A percentile compares a stretch with the other conserved stretches of the same genome.
Evolutionary conservation across 2,329 filamentous ascomycete genomes (phyloP).

Genomic region (Trichophyton simii): DNA sequence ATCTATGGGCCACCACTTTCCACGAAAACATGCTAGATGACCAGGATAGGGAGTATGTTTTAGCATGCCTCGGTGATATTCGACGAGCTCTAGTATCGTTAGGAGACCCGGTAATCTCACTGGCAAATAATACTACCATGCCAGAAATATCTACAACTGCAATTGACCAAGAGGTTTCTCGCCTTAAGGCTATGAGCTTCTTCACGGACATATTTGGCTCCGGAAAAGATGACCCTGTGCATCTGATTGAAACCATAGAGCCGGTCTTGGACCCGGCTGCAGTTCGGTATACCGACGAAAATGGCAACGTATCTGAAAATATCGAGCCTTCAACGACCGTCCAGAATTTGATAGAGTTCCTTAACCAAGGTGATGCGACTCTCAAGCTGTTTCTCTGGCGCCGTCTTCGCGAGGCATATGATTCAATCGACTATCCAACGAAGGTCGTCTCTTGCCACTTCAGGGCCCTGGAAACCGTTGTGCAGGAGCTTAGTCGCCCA

Average conservation of each 20-base stretch:
- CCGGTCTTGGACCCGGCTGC: slow-evolving; percentile 65
- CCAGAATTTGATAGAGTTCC: slow-evolving; percentile 71
- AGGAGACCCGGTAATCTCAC: slow-evolving; percentile 40
- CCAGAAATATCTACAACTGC: slow-evolving; percentile 71
- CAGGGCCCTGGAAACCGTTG: slow-evolving; percentile 71
- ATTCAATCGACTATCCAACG: slow-evolving; percentile 67
- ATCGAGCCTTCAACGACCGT: not conserved
- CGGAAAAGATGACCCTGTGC: slow-evolving; percentile 64
- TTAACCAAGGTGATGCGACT: slow-evolving; percentile 68
- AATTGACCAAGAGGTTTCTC: slow-evolving; percentile 80
- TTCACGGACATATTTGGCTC: slow-evolving; percentile 82
- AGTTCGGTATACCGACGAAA: slow-evolving; percentile 18
- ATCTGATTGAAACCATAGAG: slow-evolving; percentile 82
- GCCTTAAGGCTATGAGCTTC: slow-evolving; percentile 91
- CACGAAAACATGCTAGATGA: slow-evolving; percentile 46
- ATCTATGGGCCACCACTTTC: slow-evolving; percentile 55
- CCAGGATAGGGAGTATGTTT: slow-evolving; percentile 45
- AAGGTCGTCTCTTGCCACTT: slow-evolving; percentile 83
- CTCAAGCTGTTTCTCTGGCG: slow-evolving; percentile 82
- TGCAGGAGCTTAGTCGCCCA: slow-evolving; percentile 53
- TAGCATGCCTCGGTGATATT: slow-evolving; percentile 52
- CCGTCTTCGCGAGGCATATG: slow-evolving; percentile 78
- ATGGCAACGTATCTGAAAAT: not conserved
- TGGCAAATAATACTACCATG: slow-evolving; percentile 82
- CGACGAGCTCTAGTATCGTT: slow-evolving; percentile 41